phyloP scores from a whole-genome alignment of 2,329 filamentous ascomycete genomes.

The Penicillium sp. region DNA sequence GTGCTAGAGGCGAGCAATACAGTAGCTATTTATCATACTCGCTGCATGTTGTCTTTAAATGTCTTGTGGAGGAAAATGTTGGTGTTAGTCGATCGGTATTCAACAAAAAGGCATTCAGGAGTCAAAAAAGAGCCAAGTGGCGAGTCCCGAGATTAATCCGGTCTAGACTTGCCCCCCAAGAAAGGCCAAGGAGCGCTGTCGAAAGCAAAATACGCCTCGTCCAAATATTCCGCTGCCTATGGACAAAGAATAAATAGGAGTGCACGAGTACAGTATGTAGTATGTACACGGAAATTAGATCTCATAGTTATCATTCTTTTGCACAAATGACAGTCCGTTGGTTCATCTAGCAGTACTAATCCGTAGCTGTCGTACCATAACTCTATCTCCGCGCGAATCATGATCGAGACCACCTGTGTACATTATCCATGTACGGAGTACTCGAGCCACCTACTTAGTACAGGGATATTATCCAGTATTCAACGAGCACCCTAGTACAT shows the following conservation, averaged over 20 bases:
- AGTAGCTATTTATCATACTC: background rate
- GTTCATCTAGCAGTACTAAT: background rate
- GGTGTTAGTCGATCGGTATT: background rate
- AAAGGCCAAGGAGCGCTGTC: conserved; percentile 5
- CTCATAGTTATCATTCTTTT: background rate
- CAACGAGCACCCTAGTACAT: background rate
- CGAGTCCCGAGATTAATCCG: conserved; percentile 11
- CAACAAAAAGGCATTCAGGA: background rate
- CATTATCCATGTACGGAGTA: too few relatives aligned
- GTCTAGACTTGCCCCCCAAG: background rate
- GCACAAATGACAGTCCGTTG: background rate
- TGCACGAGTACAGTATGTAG: background rate
- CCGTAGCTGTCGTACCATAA: background rate
- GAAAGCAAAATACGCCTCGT: conserved; percentile 1
- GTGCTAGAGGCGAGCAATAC: background rate
- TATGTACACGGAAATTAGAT: background rate
- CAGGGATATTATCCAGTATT: background rate
- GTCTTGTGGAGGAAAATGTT: background rate
- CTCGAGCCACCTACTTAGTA: background rate
- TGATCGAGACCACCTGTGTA: background rate
- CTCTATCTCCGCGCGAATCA: background rate
- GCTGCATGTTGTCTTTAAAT: background rate
- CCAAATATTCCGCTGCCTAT: background rate
- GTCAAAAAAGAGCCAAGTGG: conserved; percentile 13
- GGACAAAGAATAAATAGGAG: background rate